A percentile compares a stretch with the other conserved stretches of the same genome.
Conservation (phyloP, 2,329 filamentous ascomycete species). For the Allantophomopsis lycopodina region DNA sequence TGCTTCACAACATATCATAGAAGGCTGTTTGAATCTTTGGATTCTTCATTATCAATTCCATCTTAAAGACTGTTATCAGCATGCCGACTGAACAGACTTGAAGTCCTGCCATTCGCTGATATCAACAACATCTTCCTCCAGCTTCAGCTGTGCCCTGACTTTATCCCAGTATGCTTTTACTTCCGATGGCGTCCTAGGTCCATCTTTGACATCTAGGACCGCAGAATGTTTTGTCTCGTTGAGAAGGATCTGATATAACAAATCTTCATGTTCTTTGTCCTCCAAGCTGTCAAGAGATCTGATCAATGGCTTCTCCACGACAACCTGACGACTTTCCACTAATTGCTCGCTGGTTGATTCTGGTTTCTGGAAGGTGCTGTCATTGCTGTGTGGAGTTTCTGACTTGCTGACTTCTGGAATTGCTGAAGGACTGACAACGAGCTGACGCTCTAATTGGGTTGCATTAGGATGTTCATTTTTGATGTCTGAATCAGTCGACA, state of each 20-base stretch:
- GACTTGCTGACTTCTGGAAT: too few relatives aligned
- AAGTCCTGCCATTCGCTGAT: not conserved
- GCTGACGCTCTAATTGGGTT: too few relatives aligned
- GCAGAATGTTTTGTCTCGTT: conserved; percentile 5
- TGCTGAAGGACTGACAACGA: too few relatives aligned
- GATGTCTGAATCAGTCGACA: too few relatives aligned
- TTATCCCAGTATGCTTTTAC: conserved; percentile 10
- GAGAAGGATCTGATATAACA: conserved; percentile 2
- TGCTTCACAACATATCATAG: too few relatives aligned
- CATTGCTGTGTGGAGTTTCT: too few relatives aligned
- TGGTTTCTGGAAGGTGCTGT: too few relatives aligned
- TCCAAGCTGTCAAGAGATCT: conserved; percentile 6
- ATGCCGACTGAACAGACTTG: not conserved
- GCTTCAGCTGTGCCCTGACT: conserved; percentile 5
- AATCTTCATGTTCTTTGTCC: not conserved
- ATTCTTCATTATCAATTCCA: not conserved
- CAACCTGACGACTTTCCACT: conserved; percentile 6
- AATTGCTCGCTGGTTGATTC: conserved; percentile 4
- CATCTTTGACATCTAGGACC: not conserved
- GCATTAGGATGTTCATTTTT: too few relatives aligned
- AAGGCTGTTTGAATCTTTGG: not conserved
- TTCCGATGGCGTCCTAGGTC: conserved; percentile 4
- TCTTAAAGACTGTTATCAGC: not conserved
- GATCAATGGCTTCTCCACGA: conserved; percentile 5
- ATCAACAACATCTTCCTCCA: conserved; percentile 2